Conservation (phyloP, 2,329 filamentous ascomycete genomes). For the Trichoderma koningii region DNA sequence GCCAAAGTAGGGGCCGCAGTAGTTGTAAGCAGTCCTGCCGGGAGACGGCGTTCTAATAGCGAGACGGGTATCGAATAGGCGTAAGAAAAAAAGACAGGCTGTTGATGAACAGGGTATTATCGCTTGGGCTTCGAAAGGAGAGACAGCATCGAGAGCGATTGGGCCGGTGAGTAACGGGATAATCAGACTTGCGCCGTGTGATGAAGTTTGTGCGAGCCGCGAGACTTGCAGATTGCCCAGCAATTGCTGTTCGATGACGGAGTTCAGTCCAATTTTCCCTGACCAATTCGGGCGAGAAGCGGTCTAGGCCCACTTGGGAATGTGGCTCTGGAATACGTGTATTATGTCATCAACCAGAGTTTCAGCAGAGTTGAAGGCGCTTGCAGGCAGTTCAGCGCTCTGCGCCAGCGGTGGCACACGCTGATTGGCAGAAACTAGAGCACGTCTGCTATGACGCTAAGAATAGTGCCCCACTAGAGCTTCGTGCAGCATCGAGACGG, state of each 20-base stretch:
- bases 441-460: no score
- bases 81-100: background rate
- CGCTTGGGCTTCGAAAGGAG: background rate
- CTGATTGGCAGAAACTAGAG: background rate
- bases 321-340: background rate
- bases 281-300: background rate
- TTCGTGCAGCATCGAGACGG: background rate
- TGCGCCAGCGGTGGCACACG: background rate
- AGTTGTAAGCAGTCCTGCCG: background rate
- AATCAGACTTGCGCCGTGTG: background rate
- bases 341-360: background rate
- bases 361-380: no score
- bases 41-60: background rate
- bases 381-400: background rate
- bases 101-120: background rate
- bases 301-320: conserved; percentile 12
- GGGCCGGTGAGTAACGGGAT: background rate
- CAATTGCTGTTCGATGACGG: conserved; percentile 26
- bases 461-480: background rate
- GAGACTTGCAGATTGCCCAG: conserved; percentile 9
- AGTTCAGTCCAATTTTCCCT: conserved; percentile 22
- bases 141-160: conserved; percentile 17
- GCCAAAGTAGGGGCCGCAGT: background rate
- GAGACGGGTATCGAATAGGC: background rate
- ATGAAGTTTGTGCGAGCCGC: conserved; percentile 7